phyloP scores from a whole-genome alignment of 805 yeast species.

The Naumovozyma baii region DNA sequence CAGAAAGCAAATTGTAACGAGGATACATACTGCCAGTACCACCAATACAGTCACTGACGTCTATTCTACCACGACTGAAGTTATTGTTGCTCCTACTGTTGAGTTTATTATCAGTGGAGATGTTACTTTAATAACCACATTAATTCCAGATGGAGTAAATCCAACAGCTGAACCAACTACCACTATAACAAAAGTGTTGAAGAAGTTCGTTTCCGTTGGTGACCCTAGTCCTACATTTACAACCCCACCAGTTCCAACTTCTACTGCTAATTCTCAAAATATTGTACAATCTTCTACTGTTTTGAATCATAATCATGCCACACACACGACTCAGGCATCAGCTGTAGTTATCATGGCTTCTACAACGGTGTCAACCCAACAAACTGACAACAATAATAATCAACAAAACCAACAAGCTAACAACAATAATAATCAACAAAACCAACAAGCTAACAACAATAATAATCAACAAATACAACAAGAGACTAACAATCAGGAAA shows the following conservation, averaged over 20 bases:
- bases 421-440: conserved; percentile 3
- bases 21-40: conserved; percentile 47
- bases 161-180: conserved; percentile 31
- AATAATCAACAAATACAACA: no score
- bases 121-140: conserved; percentile 32
- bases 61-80: conserved; percentile 34
- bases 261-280: not conserved
- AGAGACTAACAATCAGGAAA: conserved; percentile 6
- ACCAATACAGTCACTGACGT: conserved; percentile 36
- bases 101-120: conserved; percentile 32
- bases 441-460: conserved; percentile 3
- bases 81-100: conserved; percentile 35
- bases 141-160: conserved; percentile 28
- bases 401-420: not conserved
- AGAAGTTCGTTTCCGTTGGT: not conserved
- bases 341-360: not conserved
- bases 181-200: conserved; percentile 17
- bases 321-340: conserved; percentile 2
- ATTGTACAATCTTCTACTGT: conserved; percentile 5
- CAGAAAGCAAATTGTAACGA: conserved; percentile 39
- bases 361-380: not conserved
- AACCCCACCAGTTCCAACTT: conserved; percentile 1
- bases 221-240: conserved; percentile 5
- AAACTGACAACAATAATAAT: not conserved
- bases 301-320: conserved; percentile 5